These are phyloP conservation scores for Pseudocercospora eumusae DNA, from an alignment of 2,329 filamentous ascomycete species.

Conservation along the genomic window DNA sequence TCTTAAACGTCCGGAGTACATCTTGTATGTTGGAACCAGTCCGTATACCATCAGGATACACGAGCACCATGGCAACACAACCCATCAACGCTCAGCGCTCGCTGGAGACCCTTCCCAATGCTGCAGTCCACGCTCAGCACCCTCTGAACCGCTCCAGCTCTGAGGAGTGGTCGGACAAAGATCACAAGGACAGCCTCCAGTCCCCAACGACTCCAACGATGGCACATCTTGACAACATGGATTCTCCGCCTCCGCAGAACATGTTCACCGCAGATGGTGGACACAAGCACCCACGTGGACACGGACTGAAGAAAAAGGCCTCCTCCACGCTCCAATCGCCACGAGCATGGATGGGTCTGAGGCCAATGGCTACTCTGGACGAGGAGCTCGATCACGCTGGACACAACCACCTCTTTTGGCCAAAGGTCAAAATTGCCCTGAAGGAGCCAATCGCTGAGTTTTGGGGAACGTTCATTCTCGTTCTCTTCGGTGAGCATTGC, in stretches of 20 bases:
- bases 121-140: slow-evolving; percentile 11
- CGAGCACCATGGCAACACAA: slow-evolving; percentile 10
- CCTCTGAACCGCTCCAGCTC: slow-evolving; percentile 21
- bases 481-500: slow-evolving; percentile 41
- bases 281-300: slow-evolving; percentile 1
- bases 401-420: slow-evolving; percentile 45
- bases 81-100: slow-evolving; percentile 14
- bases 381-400: slow-evolving; percentile 45
- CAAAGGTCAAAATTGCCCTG: slow-evolving; percentile 44
- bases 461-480: slow-evolving; percentile 47
- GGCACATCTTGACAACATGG: not conserved
- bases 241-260: slow-evolving; percentile 3
- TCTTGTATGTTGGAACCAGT: slow-evolving; percentile 23
- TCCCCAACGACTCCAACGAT: slow-evolving; percentile 15
- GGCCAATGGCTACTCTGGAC: slow-evolving; percentile 45
- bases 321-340: slow-evolving; percentile 17
- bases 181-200: slow-evolving; percentile 19
- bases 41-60: slow-evolving; percentile 15
- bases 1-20: not conserved
- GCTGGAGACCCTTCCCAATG: slow-evolving; percentile 17
- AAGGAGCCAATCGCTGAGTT: slow-evolving; percentile 51
- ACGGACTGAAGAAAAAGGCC: slow-evolving; percentile 8
- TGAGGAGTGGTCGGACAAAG: slow-evolving; percentile 21
- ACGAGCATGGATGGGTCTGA: slow-evolving; percentile 40
- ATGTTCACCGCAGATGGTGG: slow-evolving; percentile 6